Evolutionary conservation across 2,329 filamentous ascomycete genomes (phyloP), one percentile per base, ranked within the genome.

Genomic region (Calonectria hongkongensis): DNA sequence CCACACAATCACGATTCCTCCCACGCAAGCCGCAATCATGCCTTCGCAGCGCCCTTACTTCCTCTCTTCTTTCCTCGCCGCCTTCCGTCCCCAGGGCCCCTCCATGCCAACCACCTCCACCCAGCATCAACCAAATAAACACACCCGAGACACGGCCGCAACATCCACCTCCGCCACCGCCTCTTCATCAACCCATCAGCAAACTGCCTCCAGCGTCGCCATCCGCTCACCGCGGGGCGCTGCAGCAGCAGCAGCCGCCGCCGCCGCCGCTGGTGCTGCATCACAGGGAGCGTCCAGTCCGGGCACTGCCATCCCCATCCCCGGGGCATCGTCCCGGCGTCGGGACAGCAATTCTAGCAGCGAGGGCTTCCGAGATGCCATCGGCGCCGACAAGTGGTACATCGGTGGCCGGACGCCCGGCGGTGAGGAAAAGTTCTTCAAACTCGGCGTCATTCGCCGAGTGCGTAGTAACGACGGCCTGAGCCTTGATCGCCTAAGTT

Each of bases 381-480:
- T 92, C 62, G 93, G 92, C 2, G 89, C 90, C 1, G 94, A 96
- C 76, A 95, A 94, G 84, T 95, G 94, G 93, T 96, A 95, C 80
- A 94, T 96, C 68, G 94, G 94, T 27, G 94, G 94, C 8, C 87
- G 93, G 80, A 95, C 94, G 33, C 93, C 94, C 1, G 89, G 86
- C 1, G 94, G 94, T n/a, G 94, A 96, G 80, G 94, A 96, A 82
- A 90, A 91, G 79, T 95, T 95, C 85, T 96, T 95, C 83, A 95
- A 95, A 85, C 85, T 96, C 54, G 94, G 93, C 51, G 94, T 96
- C 75, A 91, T 96, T 62, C 90, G 92, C 81, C 86, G 93, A 68
- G 91, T 94, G 70, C 88, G 91, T 80, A 96, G 94, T 82, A 92
- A 93, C 68, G 94, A 95, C 81, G 89, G 94, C 50, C 83, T 95